Evolutionary conservation across 306 rosid species (phyloP).

Genomic region (Malus fusca): DNA sequence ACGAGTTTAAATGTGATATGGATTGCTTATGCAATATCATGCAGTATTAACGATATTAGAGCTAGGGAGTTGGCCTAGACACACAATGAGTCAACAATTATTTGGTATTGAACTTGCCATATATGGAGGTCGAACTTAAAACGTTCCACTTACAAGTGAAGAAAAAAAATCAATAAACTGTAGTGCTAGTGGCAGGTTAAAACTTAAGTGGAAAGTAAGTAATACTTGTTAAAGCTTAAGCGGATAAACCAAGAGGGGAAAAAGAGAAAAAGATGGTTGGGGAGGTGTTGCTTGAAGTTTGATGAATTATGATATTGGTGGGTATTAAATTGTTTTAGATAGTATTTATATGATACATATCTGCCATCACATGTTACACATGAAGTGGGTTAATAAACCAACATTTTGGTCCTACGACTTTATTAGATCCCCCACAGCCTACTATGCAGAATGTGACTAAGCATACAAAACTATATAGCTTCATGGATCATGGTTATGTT

Average conservation of each 20-base stretch:
- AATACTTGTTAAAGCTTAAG: conserved; percentile 25
- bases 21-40: no score
- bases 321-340: background rate
- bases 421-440: background rate
- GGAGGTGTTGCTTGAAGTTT: background rate
- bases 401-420: conserved; percentile 1
- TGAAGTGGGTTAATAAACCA: conserved; percentile 5
- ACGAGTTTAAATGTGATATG: no score
- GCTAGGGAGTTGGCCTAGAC: no score
- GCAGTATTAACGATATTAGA: no score
- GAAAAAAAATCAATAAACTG: no score
- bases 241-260: background rate
- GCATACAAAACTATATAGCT: background rate
- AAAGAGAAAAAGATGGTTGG: background rate
- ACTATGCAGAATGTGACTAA: background rate
- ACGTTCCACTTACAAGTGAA: no score
- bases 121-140: no score
- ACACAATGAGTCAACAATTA: background rate
- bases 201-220: conserved; percentile 25
- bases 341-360: background rate
- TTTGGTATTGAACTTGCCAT: no score
- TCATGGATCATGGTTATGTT: background rate
- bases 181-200: conserved; percentile 13
- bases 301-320: background rate
- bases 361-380: background rate